These are phyloP conservation scores for Cryptococcus deneoformans DNA, from an alignment of 1,284 basidiomycete species.

Conservation along the genomic window DNA sequence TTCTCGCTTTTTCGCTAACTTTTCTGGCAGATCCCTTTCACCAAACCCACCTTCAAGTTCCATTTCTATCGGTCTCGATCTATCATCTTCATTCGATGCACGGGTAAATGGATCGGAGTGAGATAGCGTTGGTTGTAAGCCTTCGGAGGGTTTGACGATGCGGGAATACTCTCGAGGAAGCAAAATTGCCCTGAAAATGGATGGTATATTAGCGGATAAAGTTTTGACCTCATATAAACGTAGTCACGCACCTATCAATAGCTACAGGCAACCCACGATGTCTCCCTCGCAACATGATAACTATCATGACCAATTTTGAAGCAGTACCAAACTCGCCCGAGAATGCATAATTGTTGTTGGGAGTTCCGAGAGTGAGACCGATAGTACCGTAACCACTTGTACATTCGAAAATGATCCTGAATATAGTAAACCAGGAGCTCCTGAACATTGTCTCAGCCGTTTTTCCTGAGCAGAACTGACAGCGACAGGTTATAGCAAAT, in stretches of 20 bases:
- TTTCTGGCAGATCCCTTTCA: not conserved
- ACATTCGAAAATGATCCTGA: slow-evolving; percentile 38
- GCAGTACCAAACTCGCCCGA: slow-evolving; percentile 35
- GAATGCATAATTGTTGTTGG: slow-evolving; percentile 40
- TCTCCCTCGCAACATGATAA: slow-evolving; percentile 43
- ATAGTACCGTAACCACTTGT: slow-evolving; percentile 36
- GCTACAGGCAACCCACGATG: slow-evolving; percentile 45
- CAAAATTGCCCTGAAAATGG: slow-evolving; percentile 10
- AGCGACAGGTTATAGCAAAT: not conserved
- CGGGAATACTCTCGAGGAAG: slow-evolving; percentile 23
- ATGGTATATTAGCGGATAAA: not conserved
- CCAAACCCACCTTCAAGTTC: not conserved
- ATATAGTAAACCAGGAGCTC: slow-evolving; percentile 30
- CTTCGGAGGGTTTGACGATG: slow-evolving; percentile 8
- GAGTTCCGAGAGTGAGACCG: slow-evolving; percentile 32
- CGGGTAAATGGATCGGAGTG: not conserved
- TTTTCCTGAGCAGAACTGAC: too few species aligned
- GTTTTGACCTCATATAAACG: not conserved
- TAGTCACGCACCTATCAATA: slow-evolving; percentile 27
- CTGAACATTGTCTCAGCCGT: not conserved
- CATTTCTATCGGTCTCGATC: not conserved
- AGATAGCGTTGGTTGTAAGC: not conserved
- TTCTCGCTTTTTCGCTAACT: not conserved
- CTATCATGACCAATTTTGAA: slow-evolving; percentile 43
- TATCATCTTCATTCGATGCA: not conserved